Percentiles rank a stretch among this genome's conserved stretches.
These are phyloP conservation scores for Meyerozyma carpophila DNA, from an alignment of 1,139 yeast species.

Conservation along the genomic window DNA sequence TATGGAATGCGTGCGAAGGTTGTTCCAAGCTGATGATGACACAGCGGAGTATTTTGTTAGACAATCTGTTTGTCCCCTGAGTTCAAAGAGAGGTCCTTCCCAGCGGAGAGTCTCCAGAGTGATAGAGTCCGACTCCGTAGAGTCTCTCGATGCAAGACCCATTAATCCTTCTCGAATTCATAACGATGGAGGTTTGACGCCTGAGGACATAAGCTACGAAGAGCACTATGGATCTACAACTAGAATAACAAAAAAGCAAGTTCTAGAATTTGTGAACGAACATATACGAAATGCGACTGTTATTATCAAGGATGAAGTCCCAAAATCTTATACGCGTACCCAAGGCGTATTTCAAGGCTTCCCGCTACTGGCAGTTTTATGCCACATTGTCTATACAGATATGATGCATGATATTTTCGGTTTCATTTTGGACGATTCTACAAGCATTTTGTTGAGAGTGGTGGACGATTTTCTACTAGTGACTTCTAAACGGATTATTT, in stretches of 20 bases:
- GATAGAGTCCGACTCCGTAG: not conserved
- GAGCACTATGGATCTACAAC: constrained; percentile 20
- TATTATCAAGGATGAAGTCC: constrained; percentile 7
- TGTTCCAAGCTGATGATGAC: constrained; percentile 17
- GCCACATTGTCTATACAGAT: constrained; percentile 69
- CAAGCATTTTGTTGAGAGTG: constrained; percentile 50
- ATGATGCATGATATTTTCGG: constrained; percentile 45
- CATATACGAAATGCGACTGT: constrained; percentile 22
- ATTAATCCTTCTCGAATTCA: constrained; percentile 4
- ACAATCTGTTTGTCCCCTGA: constrained; percentile 8
- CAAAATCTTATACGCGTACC: constrained; percentile 32
- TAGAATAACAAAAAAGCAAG: constrained; percentile 17
- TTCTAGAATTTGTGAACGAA: constrained; percentile 17
- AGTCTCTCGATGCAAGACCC: constrained; percentile 11
- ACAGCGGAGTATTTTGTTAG: constrained; percentile 21
- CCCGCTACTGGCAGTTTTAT: constrained; percentile 67
- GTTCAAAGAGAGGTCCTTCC: constrained; percentile 6
- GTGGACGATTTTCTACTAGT: constrained; percentile 85
- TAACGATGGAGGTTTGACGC: constrained; percentile 2
- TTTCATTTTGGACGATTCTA: constrained; percentile 17
- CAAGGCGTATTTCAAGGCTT: constrained; percentile 87
- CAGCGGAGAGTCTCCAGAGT: constrained; percentile 6
- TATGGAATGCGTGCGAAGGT: constrained; percentile 20
- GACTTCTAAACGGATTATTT: constrained; percentile 31
- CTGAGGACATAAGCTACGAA: constrained; percentile 1